Conservation (phyloP, 176 grass and related monocot species). For the Oryza longistaminata region DNA sequence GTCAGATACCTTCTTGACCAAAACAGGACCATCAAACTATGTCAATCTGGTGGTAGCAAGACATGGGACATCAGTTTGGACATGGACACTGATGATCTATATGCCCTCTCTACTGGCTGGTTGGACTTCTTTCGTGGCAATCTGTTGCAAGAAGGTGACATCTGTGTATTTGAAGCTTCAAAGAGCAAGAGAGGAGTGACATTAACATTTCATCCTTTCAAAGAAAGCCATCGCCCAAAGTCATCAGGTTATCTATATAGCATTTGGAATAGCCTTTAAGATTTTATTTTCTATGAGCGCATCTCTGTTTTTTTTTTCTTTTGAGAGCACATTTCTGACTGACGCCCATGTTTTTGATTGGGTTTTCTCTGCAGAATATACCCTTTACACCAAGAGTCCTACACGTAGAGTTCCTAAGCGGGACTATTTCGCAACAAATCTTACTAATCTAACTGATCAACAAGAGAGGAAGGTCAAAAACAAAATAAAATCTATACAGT, state of each 20-base stretch:
- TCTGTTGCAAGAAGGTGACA: constrained; percentile 14
- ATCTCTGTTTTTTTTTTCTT: too few relatives aligned
- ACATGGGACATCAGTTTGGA: constrained; percentile 27
- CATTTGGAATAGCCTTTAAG: too few relatives aligned
- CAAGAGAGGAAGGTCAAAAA: background rate
- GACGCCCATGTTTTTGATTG: too few relatives aligned
- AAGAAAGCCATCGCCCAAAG: background rate
- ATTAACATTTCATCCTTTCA: constrained; percentile 13
- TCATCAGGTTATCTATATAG: too few relatives aligned
- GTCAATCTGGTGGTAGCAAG: background rate
- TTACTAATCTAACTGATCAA: background rate
- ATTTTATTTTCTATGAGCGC: too few relatives aligned
- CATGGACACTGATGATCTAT: background rate
- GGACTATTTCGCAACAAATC: background rate
- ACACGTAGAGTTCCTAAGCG: too few relatives aligned
- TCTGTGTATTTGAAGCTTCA: constrained; percentile 33
- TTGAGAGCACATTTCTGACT: too few relatives aligned
- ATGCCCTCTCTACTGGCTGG: constrained; percentile 24
- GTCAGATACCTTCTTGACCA: constrained; percentile 20
- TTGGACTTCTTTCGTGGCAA: background rate
- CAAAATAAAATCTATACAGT: background rate
- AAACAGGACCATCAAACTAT: background rate
- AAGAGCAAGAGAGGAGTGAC: background rate
- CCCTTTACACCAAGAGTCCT: too few relatives aligned
- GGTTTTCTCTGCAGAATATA: too few relatives aligned